Conservation (phyloP, 1,284 basidiomycete genomes). For the Cerioporus squamosus region DNA sequence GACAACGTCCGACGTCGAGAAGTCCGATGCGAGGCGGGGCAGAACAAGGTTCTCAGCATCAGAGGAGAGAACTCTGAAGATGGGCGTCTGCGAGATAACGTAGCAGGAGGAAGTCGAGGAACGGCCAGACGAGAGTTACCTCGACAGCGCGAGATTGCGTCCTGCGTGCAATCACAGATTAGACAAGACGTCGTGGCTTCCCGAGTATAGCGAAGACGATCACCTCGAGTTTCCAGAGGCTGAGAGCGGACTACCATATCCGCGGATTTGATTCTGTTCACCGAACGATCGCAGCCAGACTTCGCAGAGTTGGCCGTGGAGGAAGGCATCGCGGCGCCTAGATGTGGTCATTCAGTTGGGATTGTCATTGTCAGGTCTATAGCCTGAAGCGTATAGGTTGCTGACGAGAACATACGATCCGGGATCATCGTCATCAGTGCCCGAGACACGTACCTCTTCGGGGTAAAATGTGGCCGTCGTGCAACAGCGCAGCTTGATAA, state of each 20-base stretch:
- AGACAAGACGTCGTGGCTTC: conserved; percentile 12
- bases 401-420: background rate
- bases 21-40: conserved; percentile 19
- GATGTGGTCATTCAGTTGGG: background rate
- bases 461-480: conserved; percentile 2
- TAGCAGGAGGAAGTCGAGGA: conserved; percentile 4
- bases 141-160: conserved; percentile 1
- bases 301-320: conserved; percentile 6
- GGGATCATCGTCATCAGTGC: background rate
- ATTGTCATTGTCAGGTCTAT: conserved; percentile 10
- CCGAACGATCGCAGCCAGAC: conserved; percentile 7
- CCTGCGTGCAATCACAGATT: conserved; percentile 7
- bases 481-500: conserved; percentile 2
- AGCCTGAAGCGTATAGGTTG: conserved; percentile 23
- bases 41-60: conserved; percentile 20
- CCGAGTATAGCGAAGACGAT: conserved; percentile 19
- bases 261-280: conserved; percentile 10
- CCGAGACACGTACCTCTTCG: background rate
- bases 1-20: conserved; percentile 18
- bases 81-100: conserved; percentile 14
- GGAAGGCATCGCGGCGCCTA: conserved; percentile 4
- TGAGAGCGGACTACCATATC: conserved; percentile 8
- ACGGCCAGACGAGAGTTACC: conserved; percentile 3
- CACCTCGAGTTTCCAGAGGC: conserved; percentile 9
- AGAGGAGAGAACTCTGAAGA: conserved; percentile 9